Evolutionary conservation across 805 yeast genomes (phyloP), one percentile per base, ranked within the genome.

Genomic region (Yueomyces sinensis): DNA sequence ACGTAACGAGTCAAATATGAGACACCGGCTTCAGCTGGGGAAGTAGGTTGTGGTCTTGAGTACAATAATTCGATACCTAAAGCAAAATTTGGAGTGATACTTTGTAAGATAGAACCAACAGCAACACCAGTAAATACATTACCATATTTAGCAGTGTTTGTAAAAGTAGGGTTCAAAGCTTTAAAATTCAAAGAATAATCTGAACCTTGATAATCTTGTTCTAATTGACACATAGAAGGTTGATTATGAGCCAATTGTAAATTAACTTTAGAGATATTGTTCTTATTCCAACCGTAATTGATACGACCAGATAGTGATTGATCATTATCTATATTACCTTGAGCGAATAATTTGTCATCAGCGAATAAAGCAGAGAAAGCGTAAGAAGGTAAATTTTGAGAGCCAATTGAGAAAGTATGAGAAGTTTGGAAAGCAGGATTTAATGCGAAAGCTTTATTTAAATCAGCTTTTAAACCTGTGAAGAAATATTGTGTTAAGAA

Each of bases 341-440:
- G 97, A 46, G 82, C 69, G 53, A 91, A 81, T 52, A 77, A 67
- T 48, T 74, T 72, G 54, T 89, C 95, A 42, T 79, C 76, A 42
- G 93, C 96, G 59, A 76, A 86, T 50, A 89, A 68, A 31, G 95
- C 89, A 38, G 84, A 74, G 58, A 89, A 82, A 20, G 94, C 87
- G 59, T 91, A 91, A 44, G 91, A 79, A 34, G 95, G 95, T 59
- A 82, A 68, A 32, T 74, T 72, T 44, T 77, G 76, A 37, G 93
- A 80, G 32, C 97, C 97, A 46, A 83, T 67, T 28, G 94, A 70
- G 54, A 91, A 80, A 40, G 95, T 79, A 59, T 91, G 98, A 42
- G 95, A 80, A 39, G 93, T 82, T 70, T 91, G 97, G 79, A 91
- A 91, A 39, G 83, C 87, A 38, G 98, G 98, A 62, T 76, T 77